Base-by-base conservation (phyloP, 805 yeast species). In the Saccharomycopsis sp. region DNA sequence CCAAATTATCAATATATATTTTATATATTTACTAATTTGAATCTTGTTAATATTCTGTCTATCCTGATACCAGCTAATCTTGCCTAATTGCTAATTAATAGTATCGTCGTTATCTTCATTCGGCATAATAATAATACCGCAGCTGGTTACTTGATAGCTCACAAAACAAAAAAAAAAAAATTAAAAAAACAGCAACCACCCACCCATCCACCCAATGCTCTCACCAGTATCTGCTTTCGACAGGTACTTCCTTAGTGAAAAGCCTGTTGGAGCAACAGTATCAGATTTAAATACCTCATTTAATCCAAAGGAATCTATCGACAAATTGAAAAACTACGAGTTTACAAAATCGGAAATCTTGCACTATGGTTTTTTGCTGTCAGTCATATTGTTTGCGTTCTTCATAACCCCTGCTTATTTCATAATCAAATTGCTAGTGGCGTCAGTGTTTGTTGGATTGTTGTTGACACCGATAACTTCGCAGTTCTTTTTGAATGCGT, bases 401-500 rank as follows among this genome's bases (percentile, higher is more conserved):
- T 56, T 74, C 46, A 66, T 79, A 44, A 69, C 76, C 50, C 85
- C 86, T 7, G 75, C 79, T 1, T 60, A 71, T 8, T 59, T 79
- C 51, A 27, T 79, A 2, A 44, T 59, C 29, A 68, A 61, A 45
- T 22, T 55, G 27, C 19, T 56, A 53, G 45, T 56, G 51, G 47
- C 59, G 62, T 33, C 66, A 67, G 39, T 72, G 20, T 65, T 75
- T 32, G 61, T 71, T 28, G 46, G 67, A 17, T 54, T 72, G 8
- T 67, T 84, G 50, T 64, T 83, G 41, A 56, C 88, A 11, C 97
- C 97, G 5, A 61, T 83, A 36, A 78, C 93, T 1, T 73, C 84
- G 5, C 97, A 90, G 61, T 87, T 89, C 60, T 85, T 86, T 61
- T 69, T 86, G 41, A 79, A 79, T 54, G 93, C 87, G 11, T 63